Conservation (phyloP, 225 moss, liverwort and hornwort genomes). For the Asterella californica region DNA sequence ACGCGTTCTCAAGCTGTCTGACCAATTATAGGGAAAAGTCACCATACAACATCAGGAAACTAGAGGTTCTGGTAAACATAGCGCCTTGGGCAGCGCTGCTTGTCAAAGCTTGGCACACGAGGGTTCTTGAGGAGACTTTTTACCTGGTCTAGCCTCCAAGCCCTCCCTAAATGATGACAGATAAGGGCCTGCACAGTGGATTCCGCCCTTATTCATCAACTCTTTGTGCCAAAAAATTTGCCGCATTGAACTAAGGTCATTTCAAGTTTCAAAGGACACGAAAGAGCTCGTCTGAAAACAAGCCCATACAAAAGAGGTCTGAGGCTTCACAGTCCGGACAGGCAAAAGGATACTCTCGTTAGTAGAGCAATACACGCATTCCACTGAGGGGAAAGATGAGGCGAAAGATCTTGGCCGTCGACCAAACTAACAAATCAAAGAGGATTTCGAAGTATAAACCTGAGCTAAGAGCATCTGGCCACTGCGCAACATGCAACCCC, state of each 20-base stretch:
- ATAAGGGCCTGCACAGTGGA: slow-evolving; percentile 68
- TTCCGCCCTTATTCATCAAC: slow-evolving; percentile 11
- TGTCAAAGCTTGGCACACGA: background rate
- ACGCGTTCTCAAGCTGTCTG: background rate
- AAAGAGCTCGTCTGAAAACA: background rate
- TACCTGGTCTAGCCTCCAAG: slow-evolving; percentile 88
- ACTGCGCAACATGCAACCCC: slow-evolving; percentile 99
- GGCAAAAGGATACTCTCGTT: background rate
- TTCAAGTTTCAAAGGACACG: background rate
- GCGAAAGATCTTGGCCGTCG: background rate
- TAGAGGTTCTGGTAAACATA: background rate
- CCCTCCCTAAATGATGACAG: slow-evolving; percentile 80
- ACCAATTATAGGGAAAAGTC: background rate
- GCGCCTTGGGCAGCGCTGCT: background rate
- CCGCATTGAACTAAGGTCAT: background rate
- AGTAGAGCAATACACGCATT: background rate
- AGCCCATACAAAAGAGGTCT: background rate
- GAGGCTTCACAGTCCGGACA: background rate
- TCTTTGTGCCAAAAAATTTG: background rate
- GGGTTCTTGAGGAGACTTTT: background rate
- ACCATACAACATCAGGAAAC: too few relatives aligned
- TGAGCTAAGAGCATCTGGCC: slow-evolving; percentile 99
- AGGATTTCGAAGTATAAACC: slow-evolving; percentile 37
- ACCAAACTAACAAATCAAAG: slow-evolving; percentile 18
- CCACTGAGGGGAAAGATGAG: background rate